Conservation (phyloP, 805 yeast genomes). For the Blastobotrys peoriensis region DNA sequence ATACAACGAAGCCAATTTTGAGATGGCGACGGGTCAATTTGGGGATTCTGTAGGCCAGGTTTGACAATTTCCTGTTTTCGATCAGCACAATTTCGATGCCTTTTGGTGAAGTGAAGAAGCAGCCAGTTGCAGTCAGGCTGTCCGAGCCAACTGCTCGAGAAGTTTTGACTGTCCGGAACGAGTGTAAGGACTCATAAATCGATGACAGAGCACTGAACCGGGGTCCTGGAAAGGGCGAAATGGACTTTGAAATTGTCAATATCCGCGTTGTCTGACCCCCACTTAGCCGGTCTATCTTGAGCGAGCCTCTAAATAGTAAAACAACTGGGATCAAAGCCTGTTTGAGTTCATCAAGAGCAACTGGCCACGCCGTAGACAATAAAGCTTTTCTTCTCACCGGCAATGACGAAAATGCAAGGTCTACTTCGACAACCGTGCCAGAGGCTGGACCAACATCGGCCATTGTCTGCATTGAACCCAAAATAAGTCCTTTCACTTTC, state of each 20-base stretch:
- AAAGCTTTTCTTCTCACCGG: neutral
- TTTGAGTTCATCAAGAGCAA: neutral
- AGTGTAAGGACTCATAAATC: neutral
- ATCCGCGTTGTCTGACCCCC: neutral
- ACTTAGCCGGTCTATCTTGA: neutral
- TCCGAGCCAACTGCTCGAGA: neutral
- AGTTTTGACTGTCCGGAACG: neutral
- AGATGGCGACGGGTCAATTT: neutral
- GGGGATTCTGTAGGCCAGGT: neutral
- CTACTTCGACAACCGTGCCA: neutral
- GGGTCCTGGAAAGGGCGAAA: no score
- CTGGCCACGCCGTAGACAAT: neutral
- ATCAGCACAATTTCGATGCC: neutral
- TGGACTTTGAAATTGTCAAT: neutral
- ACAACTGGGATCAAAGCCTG: neutral
- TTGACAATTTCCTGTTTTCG: neutral
- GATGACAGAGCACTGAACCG: neutral
- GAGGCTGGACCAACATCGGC: neutral
- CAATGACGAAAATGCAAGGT: neutral
- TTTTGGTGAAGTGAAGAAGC: neutral
- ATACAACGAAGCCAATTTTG: neutral
- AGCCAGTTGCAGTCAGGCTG: neutral
- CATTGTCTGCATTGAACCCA: neutral
- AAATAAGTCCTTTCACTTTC: neutral
- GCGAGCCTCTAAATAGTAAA: neutral